These are phyloP conservation scores for Rhodotorula graminis DNA, from an alignment of 768 basidiomycete genomes.

Conservation along the genomic window DNA sequence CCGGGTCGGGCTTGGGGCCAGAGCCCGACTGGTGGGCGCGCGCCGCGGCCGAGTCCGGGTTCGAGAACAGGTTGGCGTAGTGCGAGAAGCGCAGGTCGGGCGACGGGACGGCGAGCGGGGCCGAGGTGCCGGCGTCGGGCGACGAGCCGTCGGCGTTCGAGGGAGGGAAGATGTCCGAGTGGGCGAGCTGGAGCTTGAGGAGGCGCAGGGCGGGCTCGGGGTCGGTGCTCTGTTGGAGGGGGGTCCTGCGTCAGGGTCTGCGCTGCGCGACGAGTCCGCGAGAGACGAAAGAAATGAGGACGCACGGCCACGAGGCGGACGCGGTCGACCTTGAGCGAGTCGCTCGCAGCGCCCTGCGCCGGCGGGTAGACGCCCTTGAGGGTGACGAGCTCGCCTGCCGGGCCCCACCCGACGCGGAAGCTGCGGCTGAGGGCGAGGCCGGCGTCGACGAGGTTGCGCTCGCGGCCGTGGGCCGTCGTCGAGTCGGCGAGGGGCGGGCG, in stretches of 20 bases:
- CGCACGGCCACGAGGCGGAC: conserved; percentile 5
- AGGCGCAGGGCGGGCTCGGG: conserved; percentile 58
- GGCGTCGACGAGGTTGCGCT: conserved; percentile 68
- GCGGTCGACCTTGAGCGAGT: conserved; percentile 8
- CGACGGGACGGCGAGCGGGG: conserved; percentile 73
- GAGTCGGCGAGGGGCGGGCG: conserved; percentile 50
- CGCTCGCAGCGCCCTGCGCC: background rate
- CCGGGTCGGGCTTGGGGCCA: conserved; percentile 53
- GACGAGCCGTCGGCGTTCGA: conserved; percentile 60
- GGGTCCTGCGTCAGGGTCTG: background rate
- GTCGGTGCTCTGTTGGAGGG: background rate
- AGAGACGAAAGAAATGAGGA: background rate
- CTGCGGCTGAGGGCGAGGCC: conserved; percentile 80
- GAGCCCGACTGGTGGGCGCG: conserved; percentile 10
- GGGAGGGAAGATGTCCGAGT: conserved; percentile 58
- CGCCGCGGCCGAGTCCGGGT: conserved; percentile 66
- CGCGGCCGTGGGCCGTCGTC: conserved; percentile 56
- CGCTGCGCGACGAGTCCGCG: too few relatives aligned
- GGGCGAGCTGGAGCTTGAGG: conserved; percentile 67
- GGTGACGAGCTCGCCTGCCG: conserved; percentile 62
- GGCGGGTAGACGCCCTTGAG: conserved; percentile 9
- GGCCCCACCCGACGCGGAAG: conserved; percentile 87
- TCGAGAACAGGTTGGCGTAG: conserved; percentile 65
- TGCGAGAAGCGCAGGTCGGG: conserved; percentile 68
- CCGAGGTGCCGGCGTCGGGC: conserved; percentile 56